phyloP scores from a whole-genome alignment of 768 basidiomycete species.

The Melanogaster broomeanus region DNA sequence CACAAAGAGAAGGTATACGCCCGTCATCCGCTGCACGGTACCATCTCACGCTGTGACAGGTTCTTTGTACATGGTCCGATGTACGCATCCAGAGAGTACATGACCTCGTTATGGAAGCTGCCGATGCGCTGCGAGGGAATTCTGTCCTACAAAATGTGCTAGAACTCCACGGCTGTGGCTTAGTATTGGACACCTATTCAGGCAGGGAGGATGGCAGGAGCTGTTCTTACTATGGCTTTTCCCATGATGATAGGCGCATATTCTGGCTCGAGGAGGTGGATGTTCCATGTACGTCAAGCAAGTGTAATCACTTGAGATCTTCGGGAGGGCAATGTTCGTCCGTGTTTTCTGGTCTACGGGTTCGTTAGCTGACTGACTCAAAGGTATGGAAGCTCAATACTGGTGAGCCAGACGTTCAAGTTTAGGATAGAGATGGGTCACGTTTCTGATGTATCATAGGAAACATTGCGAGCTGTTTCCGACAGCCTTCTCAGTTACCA shows the following conservation, averaged over 20 bases:
- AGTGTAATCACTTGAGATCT: conserved; percentile 6
- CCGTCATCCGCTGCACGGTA: background rate
- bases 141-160: conserved; percentile 2
- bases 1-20: conserved; percentile 31
- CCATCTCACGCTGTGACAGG: conserved; percentile 2
- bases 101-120: conserved; percentile 13
- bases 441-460: conserved; percentile 9
- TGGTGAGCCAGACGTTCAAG: conserved; percentile 20
- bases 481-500: conserved; percentile 21
- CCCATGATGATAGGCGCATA: conserved; percentile 26
- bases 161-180: conserved; percentile 9
- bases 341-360: background rate
- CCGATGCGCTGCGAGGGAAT: conserved; percentile 5
- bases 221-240: conserved; percentile 28
- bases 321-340: conserved; percentile 27
- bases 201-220: background rate
- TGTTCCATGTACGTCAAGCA: conserved; percentile 23
- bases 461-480: conserved; percentile 34
- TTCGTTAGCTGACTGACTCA: background rate
- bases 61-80: conserved; percentile 13
- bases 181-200: conserved; percentile 19
- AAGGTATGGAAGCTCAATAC: conserved; percentile 31
- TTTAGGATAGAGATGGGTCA: background rate
- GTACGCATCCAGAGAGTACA: conserved; percentile 3
- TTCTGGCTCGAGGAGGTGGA: conserved; percentile 31